These are phyloP conservation scores for Oxytropis ochrocephala DNA, from an alignment of 306 rosid species.

Conservation along the genomic window DNA sequence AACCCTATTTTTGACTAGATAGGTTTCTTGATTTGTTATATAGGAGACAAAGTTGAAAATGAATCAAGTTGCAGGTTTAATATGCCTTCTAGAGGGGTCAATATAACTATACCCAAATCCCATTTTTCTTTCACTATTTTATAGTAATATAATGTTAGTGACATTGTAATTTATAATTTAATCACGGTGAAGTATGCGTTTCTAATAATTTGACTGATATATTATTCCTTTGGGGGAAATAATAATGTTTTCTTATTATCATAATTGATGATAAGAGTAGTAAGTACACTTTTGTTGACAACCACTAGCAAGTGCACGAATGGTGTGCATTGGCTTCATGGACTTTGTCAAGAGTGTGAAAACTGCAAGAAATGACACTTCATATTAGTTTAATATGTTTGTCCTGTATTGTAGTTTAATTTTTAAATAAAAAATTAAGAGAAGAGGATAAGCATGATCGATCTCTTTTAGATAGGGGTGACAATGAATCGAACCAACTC, in stretches of 20 bases:
- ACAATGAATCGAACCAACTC: no score
- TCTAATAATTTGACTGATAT: constrained; percentile 20
- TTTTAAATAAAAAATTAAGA: constrained; percentile 2
- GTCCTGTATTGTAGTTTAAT: constrained; percentile 8
- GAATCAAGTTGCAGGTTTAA: constrained; percentile 26
- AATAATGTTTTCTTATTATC: constrained; percentile 17
- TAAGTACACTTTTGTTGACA: constrained; percentile 43
- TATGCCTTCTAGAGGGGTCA: constrained; percentile 16
- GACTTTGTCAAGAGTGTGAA: constrained; percentile 33
- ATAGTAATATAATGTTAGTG: no score
- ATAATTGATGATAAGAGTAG: neutral
- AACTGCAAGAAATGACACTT: constrained; percentile 18
- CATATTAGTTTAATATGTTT: neutral
- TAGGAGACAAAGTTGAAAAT: constrained; percentile 16
- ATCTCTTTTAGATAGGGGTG: no score
- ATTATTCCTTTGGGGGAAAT: neutral
- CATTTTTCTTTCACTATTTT: neutral
- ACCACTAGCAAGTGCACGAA: constrained; percentile 37
- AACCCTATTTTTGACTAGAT: constrained; percentile 35
- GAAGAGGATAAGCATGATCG: constrained; percentile 19
- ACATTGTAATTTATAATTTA: neutral
- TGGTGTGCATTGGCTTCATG: constrained; percentile 30
- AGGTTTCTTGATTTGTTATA: constrained; percentile 3
- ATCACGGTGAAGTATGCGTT: neutral
- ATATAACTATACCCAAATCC: neutral